A percentile compares a stretch with the other conserved stretches of the same genome.
Evolutionary conservation across 2,329 filamentous ascomycete species (phyloP).

Genomic region (Colletotrichum neosansevieriae): DNA sequence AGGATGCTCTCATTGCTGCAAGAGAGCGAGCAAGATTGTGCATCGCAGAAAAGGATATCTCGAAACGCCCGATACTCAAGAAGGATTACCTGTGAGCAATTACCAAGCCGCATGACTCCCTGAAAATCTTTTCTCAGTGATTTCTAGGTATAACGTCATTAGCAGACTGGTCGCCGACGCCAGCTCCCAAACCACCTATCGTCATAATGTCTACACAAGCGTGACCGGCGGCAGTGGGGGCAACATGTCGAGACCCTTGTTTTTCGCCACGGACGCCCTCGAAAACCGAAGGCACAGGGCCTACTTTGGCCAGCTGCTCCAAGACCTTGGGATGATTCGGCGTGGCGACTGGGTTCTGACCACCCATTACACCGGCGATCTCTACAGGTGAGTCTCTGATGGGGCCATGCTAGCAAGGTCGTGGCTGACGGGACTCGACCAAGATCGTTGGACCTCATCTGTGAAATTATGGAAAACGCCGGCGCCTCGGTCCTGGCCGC

Average conservation of each 20-base stretch:
- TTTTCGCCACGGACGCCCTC: slow-evolving; percentile 54
- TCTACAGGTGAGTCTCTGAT: slow-evolving; percentile 51
- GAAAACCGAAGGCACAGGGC: slow-evolving; percentile 58
- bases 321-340: slow-evolving; percentile 46
- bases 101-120: too few relatives aligned
- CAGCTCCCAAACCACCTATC: slow-evolving; percentile 51
- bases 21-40: too few relatives aligned
- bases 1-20: slow-evolving; percentile 20
- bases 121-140: neutral
- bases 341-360: slow-evolving; percentile 55
- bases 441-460: slow-evolving; percentile 54
- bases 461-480: slow-evolving; percentile 55
- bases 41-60: neutral
- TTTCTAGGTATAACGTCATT: slow-evolving; percentile 50
- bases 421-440: neutral
- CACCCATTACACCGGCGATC: slow-evolving; percentile 49
- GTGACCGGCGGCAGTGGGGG: slow-evolving; percentile 54
- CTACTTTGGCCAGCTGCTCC: slow-evolving; percentile 49
- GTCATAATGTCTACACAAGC: slow-evolving; percentile 53
- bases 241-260: slow-evolving; percentile 46
- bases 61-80: neutral
- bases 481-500: slow-evolving; percentile 54
- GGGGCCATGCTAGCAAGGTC: neutral
- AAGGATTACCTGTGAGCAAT: neutral
- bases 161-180: slow-evolving; percentile 52